These are phyloP conservation scores for Onygenales sp. DNA, from an alignment of 2,329 filamentous ascomycete genomes.

Conservation along the genomic window DNA sequence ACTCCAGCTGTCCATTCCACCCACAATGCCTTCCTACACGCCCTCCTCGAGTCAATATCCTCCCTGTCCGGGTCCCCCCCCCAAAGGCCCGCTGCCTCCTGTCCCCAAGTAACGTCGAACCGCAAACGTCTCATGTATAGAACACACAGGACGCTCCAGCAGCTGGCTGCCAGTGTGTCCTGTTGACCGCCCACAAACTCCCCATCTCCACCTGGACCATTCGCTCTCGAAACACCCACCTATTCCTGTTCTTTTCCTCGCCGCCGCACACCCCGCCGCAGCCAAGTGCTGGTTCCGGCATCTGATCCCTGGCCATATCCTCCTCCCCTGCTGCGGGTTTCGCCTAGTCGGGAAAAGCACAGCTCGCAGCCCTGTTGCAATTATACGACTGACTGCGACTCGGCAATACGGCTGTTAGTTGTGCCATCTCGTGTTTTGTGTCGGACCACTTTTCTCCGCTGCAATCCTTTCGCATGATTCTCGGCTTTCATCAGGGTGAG, in stretches of 20 bases:
- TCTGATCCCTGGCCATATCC: neutral
- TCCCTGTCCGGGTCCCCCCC: constrained; percentile 15
- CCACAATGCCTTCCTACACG: constrained; percentile 14
- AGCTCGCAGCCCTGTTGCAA: too few relatives aligned
- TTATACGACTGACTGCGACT: too few relatives aligned
- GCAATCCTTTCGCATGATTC: neutral
- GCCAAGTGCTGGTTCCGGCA: neutral
- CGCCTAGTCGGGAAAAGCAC: too few relatives aligned
- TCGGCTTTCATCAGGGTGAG: neutral
- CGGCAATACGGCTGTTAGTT: too few relatives aligned
- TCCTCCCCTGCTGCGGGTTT: neutral
- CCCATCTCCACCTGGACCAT: neutral
- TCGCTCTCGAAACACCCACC: neutral
- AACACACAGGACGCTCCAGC: neutral
- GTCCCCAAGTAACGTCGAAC: constrained; percentile 11
- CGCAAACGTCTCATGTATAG: neutral
- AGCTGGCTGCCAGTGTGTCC: constrained; percentile 8
- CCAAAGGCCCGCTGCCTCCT: constrained; percentile 14
- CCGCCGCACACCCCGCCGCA: neutral
- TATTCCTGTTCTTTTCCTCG: constrained; percentile 2
- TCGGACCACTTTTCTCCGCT: too few relatives aligned
- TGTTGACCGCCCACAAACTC: neutral
- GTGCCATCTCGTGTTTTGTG: too few relatives aligned
- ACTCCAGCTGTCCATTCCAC: neutral
- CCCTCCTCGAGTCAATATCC: constrained; percentile 11